Conservation (phyloP, 345 rosid species). For the Eucalyptus albens region DNA sequence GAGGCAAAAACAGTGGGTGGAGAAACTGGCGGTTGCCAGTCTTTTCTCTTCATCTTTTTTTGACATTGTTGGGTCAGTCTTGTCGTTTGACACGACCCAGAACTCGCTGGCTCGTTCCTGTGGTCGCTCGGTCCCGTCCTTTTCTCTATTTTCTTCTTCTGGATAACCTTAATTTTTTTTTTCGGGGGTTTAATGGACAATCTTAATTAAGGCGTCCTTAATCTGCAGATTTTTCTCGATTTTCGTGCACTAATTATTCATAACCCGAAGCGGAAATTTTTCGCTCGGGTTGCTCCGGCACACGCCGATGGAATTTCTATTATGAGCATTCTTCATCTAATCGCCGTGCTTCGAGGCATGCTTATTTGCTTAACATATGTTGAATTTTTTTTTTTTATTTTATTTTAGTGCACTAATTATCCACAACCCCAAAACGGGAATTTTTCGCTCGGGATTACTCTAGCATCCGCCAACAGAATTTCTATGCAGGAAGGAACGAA, state of each 20-base stretch:
- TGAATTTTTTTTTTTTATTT: no score
- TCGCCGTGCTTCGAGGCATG: background rate
- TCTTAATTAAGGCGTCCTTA: background rate
- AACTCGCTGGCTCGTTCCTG: background rate
- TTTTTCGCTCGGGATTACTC: fast-evolving
- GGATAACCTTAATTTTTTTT: background rate
- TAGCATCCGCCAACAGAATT: background rate
- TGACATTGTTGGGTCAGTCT: background rate
- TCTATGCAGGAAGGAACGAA: background rate
- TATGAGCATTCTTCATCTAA: fast-evolving
- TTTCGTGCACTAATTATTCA: background rate
- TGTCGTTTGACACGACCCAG: background rate
- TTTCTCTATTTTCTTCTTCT: background rate
- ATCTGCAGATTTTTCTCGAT: background rate
- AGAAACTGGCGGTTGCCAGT: background rate
- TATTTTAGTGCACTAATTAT: background rate
- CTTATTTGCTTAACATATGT: no score
- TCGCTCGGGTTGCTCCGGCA: background rate
- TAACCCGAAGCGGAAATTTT: background rate
- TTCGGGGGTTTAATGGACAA: background rate
- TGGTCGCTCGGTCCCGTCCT: background rate
- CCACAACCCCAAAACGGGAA: background rate
- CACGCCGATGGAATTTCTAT: background rate
- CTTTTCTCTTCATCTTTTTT: background rate
- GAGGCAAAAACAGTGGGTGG: background rate